Evolutionary conservation across 345 rosid genomes (phyloP), one percentile per base, ranked within the genome.

Genomic region (Litchi chinensis): DNA sequence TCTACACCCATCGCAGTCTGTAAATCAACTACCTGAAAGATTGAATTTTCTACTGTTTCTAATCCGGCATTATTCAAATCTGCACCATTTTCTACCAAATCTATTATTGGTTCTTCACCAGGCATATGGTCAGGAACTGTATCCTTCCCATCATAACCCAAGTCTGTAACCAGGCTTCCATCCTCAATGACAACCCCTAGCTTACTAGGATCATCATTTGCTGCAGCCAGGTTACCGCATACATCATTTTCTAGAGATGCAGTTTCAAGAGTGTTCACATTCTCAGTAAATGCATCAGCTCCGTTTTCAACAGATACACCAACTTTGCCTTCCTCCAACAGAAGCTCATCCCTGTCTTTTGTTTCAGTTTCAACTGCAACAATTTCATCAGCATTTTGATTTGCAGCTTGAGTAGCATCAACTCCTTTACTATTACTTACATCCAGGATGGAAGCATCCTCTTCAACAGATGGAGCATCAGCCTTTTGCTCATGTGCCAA

Each of bases 301-400:
- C 66, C n/a, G 28, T 70, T 73, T 46, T 82, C 88, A 78, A 75
- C 78, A 60, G 82, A 74, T 72, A 77, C 70, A 76, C 80, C 85
- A 44, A 68, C 81, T 79, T 89, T 80, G 71, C 74, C 80, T 82
- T 88, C 88, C 77, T 88, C 89, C 64, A 37, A 73, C 59, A 80
- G 76, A 84, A 73, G 50, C 41, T 77, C 84, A 68, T 83, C 88
- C 56, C 76, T 75, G 65, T 65, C 79, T 69, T 81, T 81, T 37
- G 70, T 76, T 48, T 85, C 90, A 9, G 70, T 66, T 70, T 79
- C 92, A 77, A 74, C 80, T n/a, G 72, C 78, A 73, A 79, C 78
- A 50, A 74, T 37, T 60, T 76, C 73, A 6, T 82, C 79, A 74
- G 66, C 65, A 68, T 71, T 64, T 21, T 76, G 84, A 73, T 78